Evolutionary conservation across 2,329 filamentous ascomycete species (phyloP).

Genomic region (Trichophyton simii): DNA sequence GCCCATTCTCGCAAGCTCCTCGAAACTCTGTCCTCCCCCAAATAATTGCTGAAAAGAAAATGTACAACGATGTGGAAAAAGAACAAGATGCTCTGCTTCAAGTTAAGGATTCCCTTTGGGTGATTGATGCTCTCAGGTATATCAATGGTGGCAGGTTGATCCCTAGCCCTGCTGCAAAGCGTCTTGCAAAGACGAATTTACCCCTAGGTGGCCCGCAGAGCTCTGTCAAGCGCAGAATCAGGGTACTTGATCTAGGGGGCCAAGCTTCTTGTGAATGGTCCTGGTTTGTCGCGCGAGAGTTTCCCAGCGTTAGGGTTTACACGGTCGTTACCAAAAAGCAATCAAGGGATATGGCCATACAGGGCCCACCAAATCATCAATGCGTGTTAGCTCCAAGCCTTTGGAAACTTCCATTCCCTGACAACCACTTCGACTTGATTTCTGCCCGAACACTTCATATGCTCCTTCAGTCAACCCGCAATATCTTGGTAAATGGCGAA

Average conservation of each 20-base stretch:
- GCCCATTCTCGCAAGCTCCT: conserved; percentile 58
- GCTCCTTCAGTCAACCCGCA: conserved; percentile 57
- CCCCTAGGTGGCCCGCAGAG: conserved; percentile 16
- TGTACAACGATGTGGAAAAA: conserved; percentile 46
- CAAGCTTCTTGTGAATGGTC: conserved; percentile 84
- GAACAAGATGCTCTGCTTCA: conserved; percentile 70
- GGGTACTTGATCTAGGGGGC: conserved; percentile 77
- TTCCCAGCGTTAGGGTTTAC: conserved; percentile 73
- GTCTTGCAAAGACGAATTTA: conserved; percentile 21
- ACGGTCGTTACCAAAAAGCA: conserved; percentile 72
- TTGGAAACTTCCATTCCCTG: conserved; percentile 70
- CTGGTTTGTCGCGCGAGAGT: conserved; percentile 81
- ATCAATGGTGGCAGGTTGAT: conserved; percentile 50
- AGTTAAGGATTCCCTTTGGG: conserved; percentile 48
- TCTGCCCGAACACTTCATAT: conserved; percentile 79
- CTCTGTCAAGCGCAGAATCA: conserved; percentile 36
- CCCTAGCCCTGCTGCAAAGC: conserved; percentile 39
- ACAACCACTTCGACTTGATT: conserved; percentile 80
- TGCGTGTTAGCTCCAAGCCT: conserved; percentile 66
- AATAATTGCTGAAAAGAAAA: conserved; percentile 40
- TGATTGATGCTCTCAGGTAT: conserved; percentile 48
- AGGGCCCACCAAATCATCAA: conserved; percentile 76
- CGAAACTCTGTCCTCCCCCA: conserved; percentile 54
- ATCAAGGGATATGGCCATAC: conserved; percentile 59
- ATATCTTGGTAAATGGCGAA: conserved; percentile 44